phyloP scores from a whole-genome alignment of 768 basidiomycete species.

The Clitopilus passeckerianus region DNA sequence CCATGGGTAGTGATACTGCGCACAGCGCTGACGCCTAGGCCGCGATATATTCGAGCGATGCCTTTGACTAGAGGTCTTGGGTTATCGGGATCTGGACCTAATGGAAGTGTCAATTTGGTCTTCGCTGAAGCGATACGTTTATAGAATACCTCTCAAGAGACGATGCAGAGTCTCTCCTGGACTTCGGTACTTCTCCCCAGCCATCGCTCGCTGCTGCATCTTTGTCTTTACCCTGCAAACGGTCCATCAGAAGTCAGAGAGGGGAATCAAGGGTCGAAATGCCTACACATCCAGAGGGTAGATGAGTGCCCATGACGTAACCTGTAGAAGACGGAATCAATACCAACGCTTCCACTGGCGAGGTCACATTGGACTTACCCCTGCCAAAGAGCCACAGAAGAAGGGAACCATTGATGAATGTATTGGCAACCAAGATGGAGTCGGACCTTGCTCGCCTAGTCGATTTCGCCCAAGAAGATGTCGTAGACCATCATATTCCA shows the following conservation, averaged over 20 bases:
- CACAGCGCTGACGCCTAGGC: conserved; percentile 89
- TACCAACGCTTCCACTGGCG: background rate
- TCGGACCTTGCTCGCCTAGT: conserved; percentile 74
- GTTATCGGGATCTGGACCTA: conserved; percentile 74
- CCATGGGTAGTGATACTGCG: conserved; percentile 94
- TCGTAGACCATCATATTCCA: conserved; percentile 91
- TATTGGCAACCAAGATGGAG: conserved; percentile 85
- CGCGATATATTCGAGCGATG: conserved; percentile 82
- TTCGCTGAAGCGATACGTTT: background rate
- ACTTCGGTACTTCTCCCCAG: conserved; percentile 69
- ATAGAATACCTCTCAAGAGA: conserved; percentile 65
- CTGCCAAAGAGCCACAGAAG: conserved; percentile 85
- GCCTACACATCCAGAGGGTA: conserved; percentile 92
- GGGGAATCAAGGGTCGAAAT: background rate
- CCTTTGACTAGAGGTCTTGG: conserved; percentile 78
- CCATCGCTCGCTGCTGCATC: conserved; percentile 88
- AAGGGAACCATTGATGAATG: conserved; percentile 80
- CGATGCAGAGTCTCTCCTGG: conserved; percentile 71
- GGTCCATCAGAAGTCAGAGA: conserved; percentile 7
- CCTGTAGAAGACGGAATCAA: conserved; percentile 22
- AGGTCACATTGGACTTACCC: conserved; percentile 39
- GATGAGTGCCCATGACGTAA: conserved; percentile 83
- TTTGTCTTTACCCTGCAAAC: conserved; percentile 83
- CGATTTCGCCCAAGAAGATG: conserved; percentile 77
- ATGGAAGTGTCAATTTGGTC: background rate